Evolutionary conservation across 768 basidiomycete species (phyloP).

Genomic region (Pleurotus cornucopiae): DNA sequence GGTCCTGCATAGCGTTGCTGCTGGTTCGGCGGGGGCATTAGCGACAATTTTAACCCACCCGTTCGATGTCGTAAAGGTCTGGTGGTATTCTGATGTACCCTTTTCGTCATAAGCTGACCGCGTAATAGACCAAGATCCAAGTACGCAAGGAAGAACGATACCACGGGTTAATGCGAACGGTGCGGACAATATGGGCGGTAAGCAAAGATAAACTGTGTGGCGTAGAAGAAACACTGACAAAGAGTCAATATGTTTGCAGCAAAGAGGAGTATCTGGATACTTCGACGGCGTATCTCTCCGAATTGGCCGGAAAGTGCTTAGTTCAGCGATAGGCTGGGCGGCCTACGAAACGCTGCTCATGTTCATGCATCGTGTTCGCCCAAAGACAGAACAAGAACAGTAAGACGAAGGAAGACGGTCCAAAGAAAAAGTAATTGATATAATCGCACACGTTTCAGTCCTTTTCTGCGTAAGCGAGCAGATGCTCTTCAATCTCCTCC

Average conservation of each 20-base stretch:
- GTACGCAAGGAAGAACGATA: constrained; percentile 78
- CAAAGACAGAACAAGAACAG: background rate
- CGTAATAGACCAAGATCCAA: constrained; percentile 80
- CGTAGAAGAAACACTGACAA: no score
- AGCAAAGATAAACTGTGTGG: constrained; percentile 15
- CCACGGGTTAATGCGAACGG: constrained; percentile 63
- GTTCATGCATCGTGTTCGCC: constrained; percentile 36
- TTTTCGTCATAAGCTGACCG: constrained; percentile 4
- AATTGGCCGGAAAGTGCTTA: constrained; percentile 79
- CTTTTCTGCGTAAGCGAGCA: constrained; percentile 87
- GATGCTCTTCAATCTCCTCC: constrained; percentile 71
- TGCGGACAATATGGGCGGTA: constrained; percentile 66
- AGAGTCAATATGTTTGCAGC: constrained; percentile 35
- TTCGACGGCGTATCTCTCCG: constrained; percentile 85
- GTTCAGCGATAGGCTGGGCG: constrained; percentile 90
- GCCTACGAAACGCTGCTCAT: constrained; percentile 81
- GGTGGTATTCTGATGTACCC: background rate
- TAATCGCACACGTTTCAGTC: constrained; percentile 40
- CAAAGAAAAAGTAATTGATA: no score
- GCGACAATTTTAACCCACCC: constrained; percentile 88
- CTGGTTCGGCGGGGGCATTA: constrained; percentile 76
- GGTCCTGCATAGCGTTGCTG: constrained; percentile 58
- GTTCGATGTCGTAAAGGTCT: constrained; percentile 90
- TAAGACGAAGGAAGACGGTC: background rate
- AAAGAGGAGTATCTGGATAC: constrained; percentile 76